These are phyloP conservation scores for Cladosporium austrohemisphaericum DNA, from an alignment of 2,329 filamentous ascomycete species.

Conservation along the genomic window DNA sequence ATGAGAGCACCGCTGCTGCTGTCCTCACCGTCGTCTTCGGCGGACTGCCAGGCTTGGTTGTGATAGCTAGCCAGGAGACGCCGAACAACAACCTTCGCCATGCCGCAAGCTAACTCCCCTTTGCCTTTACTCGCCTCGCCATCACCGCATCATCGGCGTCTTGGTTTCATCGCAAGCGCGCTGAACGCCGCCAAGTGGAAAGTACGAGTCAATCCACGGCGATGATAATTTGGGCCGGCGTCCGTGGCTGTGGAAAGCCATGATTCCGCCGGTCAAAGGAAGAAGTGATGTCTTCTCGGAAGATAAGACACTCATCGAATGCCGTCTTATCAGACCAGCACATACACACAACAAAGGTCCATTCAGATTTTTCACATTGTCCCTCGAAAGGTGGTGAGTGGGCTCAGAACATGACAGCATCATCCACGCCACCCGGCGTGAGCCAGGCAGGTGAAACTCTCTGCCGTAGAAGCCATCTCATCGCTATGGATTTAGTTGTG, in stretches of 20 bases:
- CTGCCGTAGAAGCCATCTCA: constrained; percentile 61
- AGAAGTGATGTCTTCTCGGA: no score
- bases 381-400: constrained; percentile 46
- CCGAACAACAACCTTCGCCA: not conserved
- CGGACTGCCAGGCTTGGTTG: not conserved
- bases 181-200: not conserved
- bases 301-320: no score
- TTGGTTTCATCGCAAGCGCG: not conserved
- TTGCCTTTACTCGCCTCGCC: not conserved
- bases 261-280: not conserved
- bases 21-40: not conserved
- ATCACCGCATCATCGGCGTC: not conserved
- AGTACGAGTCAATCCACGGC: no score
- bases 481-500: constrained; percentile 79
- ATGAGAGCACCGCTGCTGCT: not conserved
- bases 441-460: constrained; percentile 44
- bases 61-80: not conserved
- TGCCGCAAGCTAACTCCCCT: not conserved
- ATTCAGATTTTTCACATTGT: constrained; percentile 45
- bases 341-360: constrained; percentile 24
- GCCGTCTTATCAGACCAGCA: constrained; percentile 7
- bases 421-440: constrained; percentile 40
- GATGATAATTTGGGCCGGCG: not conserved
- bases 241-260: not conserved
- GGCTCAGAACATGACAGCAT: constrained; percentile 47